Evolutionary conservation across 1,284 basidiomycete genomes (phyloP).

Genomic region (Sphagnurus paluster): DNA sequence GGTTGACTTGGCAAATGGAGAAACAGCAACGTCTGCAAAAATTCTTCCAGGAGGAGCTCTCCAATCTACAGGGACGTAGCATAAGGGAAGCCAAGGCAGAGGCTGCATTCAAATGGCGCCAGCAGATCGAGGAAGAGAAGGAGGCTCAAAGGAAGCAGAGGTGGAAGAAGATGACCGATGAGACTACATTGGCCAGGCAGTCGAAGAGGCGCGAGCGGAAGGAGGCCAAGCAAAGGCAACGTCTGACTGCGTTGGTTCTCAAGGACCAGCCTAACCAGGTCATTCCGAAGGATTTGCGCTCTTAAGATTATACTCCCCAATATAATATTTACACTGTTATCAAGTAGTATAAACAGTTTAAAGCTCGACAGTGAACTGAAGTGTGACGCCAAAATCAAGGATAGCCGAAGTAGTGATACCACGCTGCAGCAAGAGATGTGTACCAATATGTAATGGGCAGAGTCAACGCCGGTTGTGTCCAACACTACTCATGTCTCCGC

Average conservation of each 20-base stretch:
- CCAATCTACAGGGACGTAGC: conserved; percentile 55
- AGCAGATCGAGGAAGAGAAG: conserved; percentile 55
- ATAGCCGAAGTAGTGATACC: too few relatives aligned
- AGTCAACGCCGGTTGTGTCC: neutral
- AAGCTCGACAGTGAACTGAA: too few relatives aligned
- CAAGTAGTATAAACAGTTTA: too few relatives aligned
- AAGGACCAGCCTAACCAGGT: conserved; percentile 66
- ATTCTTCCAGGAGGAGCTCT: conserved; percentile 54
- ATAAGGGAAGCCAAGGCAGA: conserved; percentile 64
- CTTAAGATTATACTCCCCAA: conserved; percentile 5
- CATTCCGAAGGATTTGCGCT: conserved; percentile 44
- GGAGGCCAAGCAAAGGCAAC: conserved; percentile 55
- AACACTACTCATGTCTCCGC: conserved; percentile 21
- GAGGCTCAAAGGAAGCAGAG: conserved; percentile 59
- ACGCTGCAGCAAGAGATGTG: neutral
- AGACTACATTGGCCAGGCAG: conserved; percentile 47
- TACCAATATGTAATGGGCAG: conserved; percentile 6
- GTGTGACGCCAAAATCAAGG: too few relatives aligned
- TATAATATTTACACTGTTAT: neutral
- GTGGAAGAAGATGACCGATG: conserved; percentile 50
- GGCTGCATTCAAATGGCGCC: conserved; percentile 71
- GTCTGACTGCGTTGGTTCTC: conserved; percentile 62
- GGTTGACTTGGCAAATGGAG: conserved; percentile 54
- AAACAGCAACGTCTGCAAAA: conserved; percentile 51
- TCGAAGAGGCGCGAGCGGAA: conserved; percentile 62